A percentile compares a stretch with the other conserved stretches of the same genome.
Evolutionary conservation across 73 alveolate species (phyloP).

Genomic region (Paramecium octaurelia): DNA sequence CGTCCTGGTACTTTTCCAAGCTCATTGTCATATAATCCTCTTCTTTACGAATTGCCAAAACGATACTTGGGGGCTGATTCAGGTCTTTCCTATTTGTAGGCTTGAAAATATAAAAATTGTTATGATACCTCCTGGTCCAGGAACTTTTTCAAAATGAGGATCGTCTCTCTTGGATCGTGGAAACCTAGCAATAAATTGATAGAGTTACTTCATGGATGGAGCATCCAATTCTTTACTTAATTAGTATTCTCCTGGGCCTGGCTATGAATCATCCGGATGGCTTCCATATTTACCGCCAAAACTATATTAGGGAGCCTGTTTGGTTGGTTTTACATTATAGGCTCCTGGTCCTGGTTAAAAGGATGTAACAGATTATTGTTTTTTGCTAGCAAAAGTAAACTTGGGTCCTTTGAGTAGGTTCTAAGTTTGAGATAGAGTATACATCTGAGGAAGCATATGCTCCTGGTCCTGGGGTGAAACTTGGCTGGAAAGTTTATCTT

Average conservation of each 20-base stretch:
- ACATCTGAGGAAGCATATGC: constrained; percentile 25
- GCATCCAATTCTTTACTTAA: neutral
- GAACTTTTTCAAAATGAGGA: neutral
- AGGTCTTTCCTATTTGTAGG: constrained; percentile 11
- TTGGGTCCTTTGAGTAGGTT: constrained; percentile 8
- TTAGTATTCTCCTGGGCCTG: constrained; percentile 35
- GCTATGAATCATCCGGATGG: neutral
- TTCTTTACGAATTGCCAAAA: constrained; percentile 10
- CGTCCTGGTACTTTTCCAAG: constrained; percentile 25
- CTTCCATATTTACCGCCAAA: neutral
- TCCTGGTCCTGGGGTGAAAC: constrained; percentile 44
- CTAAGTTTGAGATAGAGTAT: neutral
- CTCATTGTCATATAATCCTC: constrained; percentile 4
- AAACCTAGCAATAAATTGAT: neutral
- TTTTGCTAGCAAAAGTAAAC: constrained; percentile 5
- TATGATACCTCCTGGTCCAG: constrained; percentile 37
- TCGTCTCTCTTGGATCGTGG: neutral
- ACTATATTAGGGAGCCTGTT: neutral
- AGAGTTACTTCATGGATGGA: neutral
- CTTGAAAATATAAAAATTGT: neutral
- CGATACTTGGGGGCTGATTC: constrained; percentile 35
- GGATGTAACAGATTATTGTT: neutral
- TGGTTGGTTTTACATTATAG: neutral
- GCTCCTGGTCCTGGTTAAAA: constrained; percentile 54
- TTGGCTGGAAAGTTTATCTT: constrained; percentile 20